Conservation (phyloP, 176 grass and related monocot species). For the Oryza officinalis region DNA sequence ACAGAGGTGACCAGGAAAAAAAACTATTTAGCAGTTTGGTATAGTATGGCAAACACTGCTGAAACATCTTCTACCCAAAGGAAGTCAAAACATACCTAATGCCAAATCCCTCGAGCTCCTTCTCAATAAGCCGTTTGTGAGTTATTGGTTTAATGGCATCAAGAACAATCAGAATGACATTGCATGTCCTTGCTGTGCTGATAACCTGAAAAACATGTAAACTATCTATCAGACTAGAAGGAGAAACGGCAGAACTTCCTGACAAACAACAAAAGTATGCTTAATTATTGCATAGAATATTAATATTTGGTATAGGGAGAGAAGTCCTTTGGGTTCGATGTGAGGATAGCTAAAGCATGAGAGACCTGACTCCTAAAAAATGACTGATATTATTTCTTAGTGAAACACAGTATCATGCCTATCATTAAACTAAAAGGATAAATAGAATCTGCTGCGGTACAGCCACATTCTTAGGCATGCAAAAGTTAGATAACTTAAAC, state of each 20-base stretch:
- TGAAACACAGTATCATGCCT: background rate
- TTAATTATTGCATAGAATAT: background rate
- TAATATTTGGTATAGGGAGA: background rate
- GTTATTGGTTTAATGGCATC: constrained; percentile 98
- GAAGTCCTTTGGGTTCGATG: background rate
- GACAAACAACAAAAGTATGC: background rate
- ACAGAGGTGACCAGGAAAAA: background rate
- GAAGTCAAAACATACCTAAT: constrained; percentile 61
- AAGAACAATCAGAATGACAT: constrained; percentile 96
- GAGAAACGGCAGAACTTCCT: background rate
- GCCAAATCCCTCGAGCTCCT: constrained; percentile 97
- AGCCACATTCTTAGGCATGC: background rate
- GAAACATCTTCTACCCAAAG: constrained; percentile 5
- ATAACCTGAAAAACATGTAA: constrained; percentile 69
- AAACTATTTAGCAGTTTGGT: background rate
- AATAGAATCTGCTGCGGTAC: background rate
- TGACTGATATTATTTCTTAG: background rate
- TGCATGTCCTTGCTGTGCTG: constrained; percentile 98
- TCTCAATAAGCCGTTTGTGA: constrained; percentile 96
- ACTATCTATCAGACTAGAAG: background rate
- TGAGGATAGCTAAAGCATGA: background rate
- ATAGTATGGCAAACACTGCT: background rate
- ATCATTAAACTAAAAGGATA: background rate
- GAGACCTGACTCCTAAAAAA: background rate
- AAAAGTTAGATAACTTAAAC: background rate